phyloP scores from a whole-genome alignment of 805 yeast genomes.

The Teunomyces aglyptinius region DNA sequence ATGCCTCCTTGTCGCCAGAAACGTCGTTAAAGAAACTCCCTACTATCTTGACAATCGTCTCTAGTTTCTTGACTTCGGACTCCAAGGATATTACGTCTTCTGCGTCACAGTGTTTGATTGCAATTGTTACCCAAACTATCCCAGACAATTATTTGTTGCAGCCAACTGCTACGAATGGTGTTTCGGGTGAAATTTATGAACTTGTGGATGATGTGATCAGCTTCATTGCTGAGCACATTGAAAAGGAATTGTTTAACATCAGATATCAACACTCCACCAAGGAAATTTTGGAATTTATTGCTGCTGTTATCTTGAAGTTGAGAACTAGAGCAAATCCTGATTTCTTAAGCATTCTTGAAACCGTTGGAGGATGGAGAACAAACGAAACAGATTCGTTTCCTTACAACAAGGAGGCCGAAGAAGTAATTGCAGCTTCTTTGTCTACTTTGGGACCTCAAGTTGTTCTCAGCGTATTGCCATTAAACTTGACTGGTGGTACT shows the following conservation, averaged over 20 bases:
- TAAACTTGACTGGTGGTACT: constrained; percentile 61
- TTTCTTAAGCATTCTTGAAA: constrained; percentile 60
- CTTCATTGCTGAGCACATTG: constrained; percentile 49
- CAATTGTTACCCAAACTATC: constrained; percentile 66
- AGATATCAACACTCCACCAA: constrained; percentile 74
- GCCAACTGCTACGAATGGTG: constrained; percentile 41
- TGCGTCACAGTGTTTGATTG: constrained; percentile 84
- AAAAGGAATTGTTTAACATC: constrained; percentile 63
- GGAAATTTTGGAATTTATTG: constrained; percentile 67
- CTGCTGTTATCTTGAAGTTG: constrained; percentile 60
- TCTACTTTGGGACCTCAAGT: constrained; percentile 82
- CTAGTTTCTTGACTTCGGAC: constrained; percentile 68
- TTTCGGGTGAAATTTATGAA: constrained; percentile 53
- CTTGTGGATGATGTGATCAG: constrained; percentile 52
- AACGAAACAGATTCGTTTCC: constrained; percentile 69
- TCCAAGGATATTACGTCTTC: constrained; percentile 62
- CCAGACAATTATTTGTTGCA: constrained; percentile 57
- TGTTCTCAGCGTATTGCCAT: constrained; percentile 71
- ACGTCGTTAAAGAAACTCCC: constrained; percentile 58
- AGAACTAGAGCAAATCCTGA: constrained; percentile 69
- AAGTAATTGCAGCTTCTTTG: constrained; percentile 75
- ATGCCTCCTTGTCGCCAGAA: constrained; percentile 31
- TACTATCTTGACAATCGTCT: constrained; percentile 44
- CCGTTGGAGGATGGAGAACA: constrained; percentile 84
- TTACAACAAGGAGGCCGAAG: constrained; percentile 72